Percentiles rank a stretch among this genome's conserved stretches.
Evolutionary conservation across 176 grass and related monocot genomes (phyloP).

Genomic region (Olyra latifolia): DNA sequence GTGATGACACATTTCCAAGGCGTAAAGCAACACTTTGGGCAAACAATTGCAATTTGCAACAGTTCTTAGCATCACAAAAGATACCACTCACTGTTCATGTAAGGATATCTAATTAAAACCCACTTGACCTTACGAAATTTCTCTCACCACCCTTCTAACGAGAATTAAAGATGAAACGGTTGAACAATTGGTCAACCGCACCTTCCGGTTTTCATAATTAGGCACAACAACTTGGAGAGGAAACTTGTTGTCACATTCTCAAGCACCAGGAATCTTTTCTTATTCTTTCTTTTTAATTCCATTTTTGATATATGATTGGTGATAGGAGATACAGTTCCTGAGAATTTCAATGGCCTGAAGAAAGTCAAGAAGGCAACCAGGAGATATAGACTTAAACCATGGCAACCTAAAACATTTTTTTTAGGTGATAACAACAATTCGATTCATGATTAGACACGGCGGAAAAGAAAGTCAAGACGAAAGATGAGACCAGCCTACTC

Average conservation of each 20-base stretch:
- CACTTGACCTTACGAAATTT: not conserved
- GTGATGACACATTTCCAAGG: not conserved
- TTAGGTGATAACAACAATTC: not conserved
- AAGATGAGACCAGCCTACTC: not conserved
- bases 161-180: not conserved
- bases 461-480: not conserved
- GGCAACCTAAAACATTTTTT: not conserved
- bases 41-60: not conserved
- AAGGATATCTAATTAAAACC: not conserved
- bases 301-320: not conserved
- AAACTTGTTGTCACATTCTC: not conserved
- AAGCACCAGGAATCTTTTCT: not conserved
- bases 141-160: not conserved
- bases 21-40: not conserved
- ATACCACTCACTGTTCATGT: not conserved
- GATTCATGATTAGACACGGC: slow-evolving; percentile 8
- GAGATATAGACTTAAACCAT: not conserved
- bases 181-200: not conserved
- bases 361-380: slow-evolving; percentile 1
- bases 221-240: not conserved
- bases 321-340: not conserved
- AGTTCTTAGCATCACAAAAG: not conserved
- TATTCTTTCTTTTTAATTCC: not conserved
- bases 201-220: not conserved
- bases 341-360: not conserved